Percentiles rank a stretch among this genome's conserved stretches.
These are phyloP conservation scores for Syncephalastrum monosporum DNA, from an alignment of 371 early-diverging fungal species.

Conservation along the genomic window DNA sequence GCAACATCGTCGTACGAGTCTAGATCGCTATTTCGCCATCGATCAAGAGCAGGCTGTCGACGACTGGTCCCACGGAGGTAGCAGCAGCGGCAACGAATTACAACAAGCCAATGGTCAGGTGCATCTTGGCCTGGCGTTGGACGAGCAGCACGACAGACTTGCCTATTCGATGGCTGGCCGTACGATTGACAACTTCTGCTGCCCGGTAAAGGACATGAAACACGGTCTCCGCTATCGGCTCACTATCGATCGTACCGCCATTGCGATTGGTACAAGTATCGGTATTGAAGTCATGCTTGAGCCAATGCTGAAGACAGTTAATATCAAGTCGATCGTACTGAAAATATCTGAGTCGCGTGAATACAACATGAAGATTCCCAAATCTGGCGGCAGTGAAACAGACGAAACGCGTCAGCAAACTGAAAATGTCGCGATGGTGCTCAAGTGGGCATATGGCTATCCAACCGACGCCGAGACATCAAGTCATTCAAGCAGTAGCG, in stretches of 20 bases:
- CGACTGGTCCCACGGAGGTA: too few relatives aligned
- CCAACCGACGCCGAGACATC: constrained; percentile 17
- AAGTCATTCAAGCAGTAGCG: constrained; percentile 2
- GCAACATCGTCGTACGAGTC: constrained; percentile 11
- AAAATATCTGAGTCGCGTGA: constrained; percentile 22
- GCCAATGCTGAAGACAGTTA: constrained; percentile 18
- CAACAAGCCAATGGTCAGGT: too few relatives aligned
- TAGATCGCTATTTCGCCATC: constrained; percentile 15
- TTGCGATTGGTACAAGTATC: constrained; percentile 40
- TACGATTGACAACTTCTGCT: constrained; percentile 19
- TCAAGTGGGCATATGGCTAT: constrained; percentile 44
- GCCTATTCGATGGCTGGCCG: constrained; percentile 32
- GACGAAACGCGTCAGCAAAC: constrained; percentile 14
- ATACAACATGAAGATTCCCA: constrained; percentile 33
- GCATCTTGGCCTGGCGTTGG: constrained; percentile 16
- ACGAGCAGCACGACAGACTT: constrained; percentile 39
- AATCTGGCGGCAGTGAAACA: constrained; percentile 11
- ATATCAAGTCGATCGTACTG: constrained; percentile 21
- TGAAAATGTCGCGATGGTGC: constrained; percentile 22
- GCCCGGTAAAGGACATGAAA: constrained; percentile 3
- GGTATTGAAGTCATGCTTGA: constrained; percentile 36
- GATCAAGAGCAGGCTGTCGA: constrained; percentile 2
- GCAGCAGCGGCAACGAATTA: too few relatives aligned
- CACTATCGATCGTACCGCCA: constrained; percentile 38
- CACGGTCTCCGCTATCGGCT: constrained; percentile 34